Percentiles rank a stretch among this genome's conserved stretches.
Conservation (phyloP, 1,284 basidiomycete species). For the Puccinia brachypodii region DNA sequence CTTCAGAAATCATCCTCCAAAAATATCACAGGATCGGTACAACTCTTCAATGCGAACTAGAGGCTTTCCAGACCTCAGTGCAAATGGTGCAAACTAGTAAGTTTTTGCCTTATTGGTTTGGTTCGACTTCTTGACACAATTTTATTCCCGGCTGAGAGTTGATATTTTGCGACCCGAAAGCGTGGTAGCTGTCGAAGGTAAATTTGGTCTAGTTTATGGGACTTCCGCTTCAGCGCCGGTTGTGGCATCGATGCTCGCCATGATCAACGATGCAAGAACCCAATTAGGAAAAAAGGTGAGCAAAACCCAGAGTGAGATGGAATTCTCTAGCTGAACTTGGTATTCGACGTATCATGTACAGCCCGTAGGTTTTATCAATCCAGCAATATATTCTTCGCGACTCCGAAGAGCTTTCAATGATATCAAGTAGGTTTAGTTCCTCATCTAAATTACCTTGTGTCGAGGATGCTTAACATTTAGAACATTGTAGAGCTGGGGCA, state of each 20-base stretch:
- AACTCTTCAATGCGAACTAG: constrained; percentile 62
- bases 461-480: not conserved
- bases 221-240: constrained; percentile 58
- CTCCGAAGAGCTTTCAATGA: constrained; percentile 61
- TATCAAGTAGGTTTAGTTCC: constrained; percentile 57
- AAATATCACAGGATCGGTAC: constrained; percentile 60
- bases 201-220: constrained; percentile 54
- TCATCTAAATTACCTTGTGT: not conserved
- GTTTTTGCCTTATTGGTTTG: not conserved
- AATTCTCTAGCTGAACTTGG: not conserved
- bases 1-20: constrained; percentile 56
- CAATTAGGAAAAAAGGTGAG: constrained; percentile 56
- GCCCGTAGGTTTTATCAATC: constrained; percentile 66
- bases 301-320: not conserved
- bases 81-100: constrained; percentile 59
- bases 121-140: not conserved
- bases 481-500: constrained; percentile 57
- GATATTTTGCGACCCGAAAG: not conserved
- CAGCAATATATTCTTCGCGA: constrained; percentile 62
- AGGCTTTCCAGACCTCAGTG: constrained; percentile 56
- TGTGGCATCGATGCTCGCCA: constrained; percentile 62
- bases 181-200: constrained; percentile 56
- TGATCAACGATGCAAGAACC: constrained; percentile 67
- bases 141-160: not conserved
- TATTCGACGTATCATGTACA: constrained; percentile 33